A percentile compares a stretch with the other conserved stretches of the same genome.
phyloP scores from a whole-genome alignment of 1,284 basidiomycete genomes.

The Microbotryum lychnidis-dioicae region DNA sequence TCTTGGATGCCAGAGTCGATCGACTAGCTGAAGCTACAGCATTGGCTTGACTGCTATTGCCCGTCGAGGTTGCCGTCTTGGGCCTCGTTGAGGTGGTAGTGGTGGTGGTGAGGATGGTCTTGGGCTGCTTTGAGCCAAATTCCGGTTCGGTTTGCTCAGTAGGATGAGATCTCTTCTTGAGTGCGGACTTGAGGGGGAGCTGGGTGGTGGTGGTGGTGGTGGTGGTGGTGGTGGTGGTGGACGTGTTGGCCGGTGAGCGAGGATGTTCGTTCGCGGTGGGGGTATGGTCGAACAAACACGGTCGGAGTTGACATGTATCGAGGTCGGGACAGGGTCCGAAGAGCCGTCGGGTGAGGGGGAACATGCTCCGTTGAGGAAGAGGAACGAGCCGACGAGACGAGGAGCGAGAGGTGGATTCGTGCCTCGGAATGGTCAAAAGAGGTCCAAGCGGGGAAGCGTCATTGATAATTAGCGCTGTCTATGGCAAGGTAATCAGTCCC shows the following conservation, averaged over 20 bases:
- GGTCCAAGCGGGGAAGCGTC: too few species aligned
- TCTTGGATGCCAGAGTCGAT: not conserved
- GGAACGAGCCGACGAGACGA: too few species aligned
- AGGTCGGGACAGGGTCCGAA: conserved; percentile 37
- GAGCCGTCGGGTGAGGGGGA: too few species aligned
- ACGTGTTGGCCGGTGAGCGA: conserved; percentile 31
- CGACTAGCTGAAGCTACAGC: not conserved
- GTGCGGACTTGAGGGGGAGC: too few species aligned
- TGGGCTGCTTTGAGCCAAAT: conserved; percentile 10
- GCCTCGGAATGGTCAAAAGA: too few species aligned
- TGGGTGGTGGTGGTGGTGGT: too few species aligned
- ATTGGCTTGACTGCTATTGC: not conserved
- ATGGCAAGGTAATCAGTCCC: too few species aligned
- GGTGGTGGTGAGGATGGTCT: not conserved
- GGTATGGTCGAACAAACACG: conserved; percentile 15
- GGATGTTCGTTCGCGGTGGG: conserved; percentile 28
- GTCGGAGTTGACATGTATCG: conserved; percentile 7
- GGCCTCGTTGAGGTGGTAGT: not conserved
- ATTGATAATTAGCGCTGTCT: too few species aligned
- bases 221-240: not conserved
- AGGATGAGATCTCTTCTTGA: not conserved
- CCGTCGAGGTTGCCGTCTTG: too few species aligned
- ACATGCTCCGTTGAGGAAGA: too few species aligned
- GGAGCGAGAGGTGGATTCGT: too few species aligned
- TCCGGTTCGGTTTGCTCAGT: conserved; percentile 3